Conservation (phyloP, 768 basidiomycete species). For the Grammothele lineata region DNA sequence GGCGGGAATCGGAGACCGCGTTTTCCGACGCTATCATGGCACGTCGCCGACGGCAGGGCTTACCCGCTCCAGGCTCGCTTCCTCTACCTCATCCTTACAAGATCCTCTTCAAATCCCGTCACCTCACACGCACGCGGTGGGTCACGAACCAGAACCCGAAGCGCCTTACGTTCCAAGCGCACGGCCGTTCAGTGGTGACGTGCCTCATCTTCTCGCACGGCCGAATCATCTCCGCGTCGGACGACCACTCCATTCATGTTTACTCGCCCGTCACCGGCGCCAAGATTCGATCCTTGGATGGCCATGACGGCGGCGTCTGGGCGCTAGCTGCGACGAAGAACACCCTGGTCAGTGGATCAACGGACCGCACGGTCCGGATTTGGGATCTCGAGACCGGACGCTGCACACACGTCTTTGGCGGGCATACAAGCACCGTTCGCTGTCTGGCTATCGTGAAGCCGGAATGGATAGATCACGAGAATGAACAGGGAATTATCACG, state of each 20-base stretch:
- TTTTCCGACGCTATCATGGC: conserved; percentile 72
- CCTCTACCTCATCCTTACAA: conserved; percentile 87
- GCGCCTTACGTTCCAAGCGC: conserved; percentile 81
- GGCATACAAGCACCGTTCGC: conserved; percentile 94
- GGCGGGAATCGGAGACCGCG: conserved; percentile 75
- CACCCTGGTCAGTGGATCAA: conserved; percentile 86
- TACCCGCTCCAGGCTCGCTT: conserved; percentile 42
- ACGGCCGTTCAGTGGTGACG: conserved; percentile 89
- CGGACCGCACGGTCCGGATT: conserved; percentile 88
- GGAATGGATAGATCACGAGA: conserved; percentile 74
- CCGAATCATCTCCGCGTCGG: conserved; percentile 94
- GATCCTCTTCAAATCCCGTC: conserved; percentile 87
- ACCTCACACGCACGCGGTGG: conserved; percentile 79
- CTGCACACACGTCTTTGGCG: conserved; percentile 92
- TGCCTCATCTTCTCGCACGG: conserved; percentile 92
- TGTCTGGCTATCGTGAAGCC: conserved; percentile 96
- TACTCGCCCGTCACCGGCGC: conserved; percentile 85
- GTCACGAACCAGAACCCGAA: conserved; percentile 66
- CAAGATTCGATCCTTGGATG: conserved; percentile 69
- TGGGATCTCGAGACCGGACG: conserved; percentile 80
- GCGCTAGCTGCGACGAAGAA: conserved; percentile 88
- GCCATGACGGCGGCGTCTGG: conserved; percentile 97
- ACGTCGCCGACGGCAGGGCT: conserved; percentile 44
- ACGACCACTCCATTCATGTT: conserved; percentile 95
- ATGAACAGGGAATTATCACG: conserved; percentile 52